phyloP scores from a whole-genome alignment of 768 basidiomycete genomes.

The Rhizopogon vinicolor region DNA sequence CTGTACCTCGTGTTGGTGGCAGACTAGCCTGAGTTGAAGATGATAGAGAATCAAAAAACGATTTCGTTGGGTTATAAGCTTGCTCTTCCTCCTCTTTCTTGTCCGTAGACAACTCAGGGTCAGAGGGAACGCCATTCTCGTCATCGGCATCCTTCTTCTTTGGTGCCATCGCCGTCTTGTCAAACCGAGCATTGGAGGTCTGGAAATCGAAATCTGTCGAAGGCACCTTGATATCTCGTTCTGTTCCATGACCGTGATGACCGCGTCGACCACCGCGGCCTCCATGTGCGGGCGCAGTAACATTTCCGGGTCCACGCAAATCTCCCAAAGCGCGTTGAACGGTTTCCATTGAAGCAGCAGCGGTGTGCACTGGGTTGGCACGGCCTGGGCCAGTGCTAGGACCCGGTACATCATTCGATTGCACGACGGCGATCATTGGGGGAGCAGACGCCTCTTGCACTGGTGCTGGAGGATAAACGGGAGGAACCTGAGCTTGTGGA shows the following conservation, averaged over 20 bases:
- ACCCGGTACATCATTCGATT: constrained; percentile 18
- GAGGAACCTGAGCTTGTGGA: constrained; percentile 20
- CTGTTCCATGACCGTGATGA: constrained; percentile 23
- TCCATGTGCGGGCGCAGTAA: constrained; percentile 19
- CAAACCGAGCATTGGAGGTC: constrained; percentile 73
- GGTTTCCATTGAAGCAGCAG: constrained; percentile 70
- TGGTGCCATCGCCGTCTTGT: constrained; percentile 57
- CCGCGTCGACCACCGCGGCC: constrained; percentile 37
- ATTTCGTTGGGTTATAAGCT: constrained; percentile 74
- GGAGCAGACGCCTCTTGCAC: constrained; percentile 15
- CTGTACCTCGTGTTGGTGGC: constrained; percentile 31
- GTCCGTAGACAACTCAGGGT: constrained; percentile 20
- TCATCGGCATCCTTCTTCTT: constrained; percentile 27
- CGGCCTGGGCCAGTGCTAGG: constrained; percentile 26
- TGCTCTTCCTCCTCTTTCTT: constrained; percentile 32
- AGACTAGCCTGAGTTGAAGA: constrained; percentile 39
- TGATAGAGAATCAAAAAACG: constrained; percentile 75
- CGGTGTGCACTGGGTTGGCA: constrained; percentile 58
- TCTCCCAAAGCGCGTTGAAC: constrained; percentile 57
- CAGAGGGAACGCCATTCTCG: constrained; percentile 25
- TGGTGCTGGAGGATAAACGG: constrained; percentile 19
- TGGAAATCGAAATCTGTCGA: constrained; percentile 80
- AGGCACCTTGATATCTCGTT: constrained; percentile 53
- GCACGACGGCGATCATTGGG: constrained; percentile 12
- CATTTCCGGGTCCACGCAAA: constrained; percentile 33